Evolutionary conservation across 2,329 filamentous ascomycete species (phyloP).

Genomic region (Trichoderma afroharzianum): DNA sequence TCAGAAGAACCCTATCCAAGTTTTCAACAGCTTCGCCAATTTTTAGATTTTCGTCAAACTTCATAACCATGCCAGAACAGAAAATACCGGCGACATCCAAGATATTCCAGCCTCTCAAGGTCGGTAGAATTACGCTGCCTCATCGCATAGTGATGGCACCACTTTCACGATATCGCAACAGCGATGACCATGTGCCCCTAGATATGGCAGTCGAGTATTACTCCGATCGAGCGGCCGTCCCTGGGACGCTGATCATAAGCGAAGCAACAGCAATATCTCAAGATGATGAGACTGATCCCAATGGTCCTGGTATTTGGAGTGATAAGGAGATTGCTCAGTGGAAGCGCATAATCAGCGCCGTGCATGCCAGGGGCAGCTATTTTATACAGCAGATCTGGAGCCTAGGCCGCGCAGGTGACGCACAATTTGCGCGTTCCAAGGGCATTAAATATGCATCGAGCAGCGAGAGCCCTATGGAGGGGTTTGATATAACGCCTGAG

Average conservation of each 20-base stretch:
- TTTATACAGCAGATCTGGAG: constrained; percentile 66
- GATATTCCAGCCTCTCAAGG: not conserved
- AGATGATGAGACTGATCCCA: constrained; percentile 21
- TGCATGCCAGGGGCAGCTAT: constrained; percentile 59
- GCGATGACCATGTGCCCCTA: not conserved
- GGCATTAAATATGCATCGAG: not conserved
- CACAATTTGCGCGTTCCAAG: not conserved
- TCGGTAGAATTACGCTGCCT: not conserved
- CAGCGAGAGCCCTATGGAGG: not conserved
- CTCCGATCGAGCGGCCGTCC: constrained; percentile 39
- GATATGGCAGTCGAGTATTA: constrained; percentile 40
- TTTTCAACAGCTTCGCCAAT: not conserved
- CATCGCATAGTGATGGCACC: not conserved
- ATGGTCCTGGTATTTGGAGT: constrained; percentile 54
- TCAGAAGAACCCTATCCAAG: not conserved
- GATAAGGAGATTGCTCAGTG: not conserved
- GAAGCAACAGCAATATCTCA: constrained; percentile 45
- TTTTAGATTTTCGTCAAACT: not conserved
- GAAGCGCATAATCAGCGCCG: constrained; percentile 49
- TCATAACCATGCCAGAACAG: not conserved
- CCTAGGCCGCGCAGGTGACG: constrained; percentile 47
- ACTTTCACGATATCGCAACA: not conserved
- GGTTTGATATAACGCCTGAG: not conserved
- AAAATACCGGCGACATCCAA: not conserved
- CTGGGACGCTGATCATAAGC: constrained; percentile 43